Evolutionary conservation across 2,329 filamentous ascomycete genomes (phyloP).

Genomic region (Penicillium freii): DNA sequence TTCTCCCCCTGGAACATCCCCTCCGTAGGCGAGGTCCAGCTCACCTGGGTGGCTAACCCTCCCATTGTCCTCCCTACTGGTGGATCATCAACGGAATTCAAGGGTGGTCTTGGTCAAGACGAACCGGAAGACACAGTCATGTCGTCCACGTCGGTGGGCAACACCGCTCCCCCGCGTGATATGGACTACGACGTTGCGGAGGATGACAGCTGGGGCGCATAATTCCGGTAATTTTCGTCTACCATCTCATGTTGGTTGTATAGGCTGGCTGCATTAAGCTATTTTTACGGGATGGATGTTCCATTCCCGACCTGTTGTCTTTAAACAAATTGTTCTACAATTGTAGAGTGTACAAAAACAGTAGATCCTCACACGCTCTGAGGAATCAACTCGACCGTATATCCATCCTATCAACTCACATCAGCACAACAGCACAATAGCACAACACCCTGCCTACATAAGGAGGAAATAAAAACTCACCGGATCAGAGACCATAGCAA

Average conservation of each 20-base stretch:
- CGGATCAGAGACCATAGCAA: slow-evolving; percentile 42
- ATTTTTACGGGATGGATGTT: background rate
- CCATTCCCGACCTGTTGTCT: background rate
- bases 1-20: slow-evolving; percentile 49
- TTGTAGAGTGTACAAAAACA: background rate
- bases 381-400: slow-evolving; percentile 35
- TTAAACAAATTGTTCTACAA: background rate
- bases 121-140: slow-evolving; percentile 33
- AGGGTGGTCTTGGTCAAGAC: slow-evolving; percentile 26
- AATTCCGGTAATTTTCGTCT: background rate
- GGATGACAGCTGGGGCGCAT: slow-evolving; percentile 46
- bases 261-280: slow-evolving; percentile 9
- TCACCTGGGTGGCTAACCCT: slow-evolving; percentile 53
- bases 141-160: slow-evolving; percentile 24
- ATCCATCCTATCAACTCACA: slow-evolving; percentile 30
- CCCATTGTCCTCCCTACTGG: slow-evolving; percentile 24
- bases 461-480: slow-evolving; percentile 23
- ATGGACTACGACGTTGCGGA: slow-evolving; percentile 54
- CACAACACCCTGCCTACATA: background rate
- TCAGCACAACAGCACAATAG: background rate
- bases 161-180: slow-evolving; percentile 27
- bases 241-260: slow-evolving; percentile 5
- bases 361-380: slow-evolving; percentile 21
- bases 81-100: slow-evolving; percentile 21
- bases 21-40: slow-evolving; percentile 53